Conservation (phyloP, 768 basidiomycete genomes). For the Brasilioporus rufonigricans region DNA sequence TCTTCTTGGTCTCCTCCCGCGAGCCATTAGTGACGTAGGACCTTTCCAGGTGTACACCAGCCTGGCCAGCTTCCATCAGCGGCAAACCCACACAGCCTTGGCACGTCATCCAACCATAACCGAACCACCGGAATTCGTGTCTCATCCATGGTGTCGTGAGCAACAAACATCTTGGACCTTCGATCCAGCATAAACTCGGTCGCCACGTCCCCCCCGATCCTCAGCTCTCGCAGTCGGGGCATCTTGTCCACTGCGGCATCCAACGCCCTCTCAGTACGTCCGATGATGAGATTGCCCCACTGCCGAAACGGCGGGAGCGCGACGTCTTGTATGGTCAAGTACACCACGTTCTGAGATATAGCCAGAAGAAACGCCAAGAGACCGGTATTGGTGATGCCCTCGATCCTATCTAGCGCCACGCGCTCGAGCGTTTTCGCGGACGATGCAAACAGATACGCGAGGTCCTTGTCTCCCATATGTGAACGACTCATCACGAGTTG, state of each 20-base stretch:
- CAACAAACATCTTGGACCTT: slow-evolving; percentile 18
- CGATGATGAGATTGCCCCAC: slow-evolving; percentile 18
- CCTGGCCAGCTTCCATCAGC: slow-evolving; percentile 23
- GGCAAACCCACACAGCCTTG: slow-evolving; percentile 20
- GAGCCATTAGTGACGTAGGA: not conserved
- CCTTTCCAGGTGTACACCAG: slow-evolving; percentile 18
- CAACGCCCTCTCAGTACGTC: slow-evolving; percentile 19
- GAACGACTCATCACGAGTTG: slow-evolving; percentile 18
- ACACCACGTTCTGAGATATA: slow-evolving; percentile 10
- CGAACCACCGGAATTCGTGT: slow-evolving; percentile 11
- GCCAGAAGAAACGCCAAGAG: slow-evolving; percentile 13
- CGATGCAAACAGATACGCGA: slow-evolving; percentile 11
- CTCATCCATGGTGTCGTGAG: not conserved
- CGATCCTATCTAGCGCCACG: slow-evolving; percentile 15
- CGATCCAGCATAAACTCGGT: slow-evolving; percentile 25
- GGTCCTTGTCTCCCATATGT: slow-evolving; percentile 17
- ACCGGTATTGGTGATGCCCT: slow-evolving; percentile 20
- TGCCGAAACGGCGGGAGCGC: slow-evolving; percentile 18
- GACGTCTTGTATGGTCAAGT: slow-evolving; percentile 17
- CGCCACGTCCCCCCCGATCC: slow-evolving; percentile 23
- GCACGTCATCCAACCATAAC: slow-evolving; percentile 21
- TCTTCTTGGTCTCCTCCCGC: not conserved
- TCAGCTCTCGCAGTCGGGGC: slow-evolving; percentile 12
- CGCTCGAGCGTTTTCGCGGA: slow-evolving; percentile 16
- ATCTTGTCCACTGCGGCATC: slow-evolving; percentile 20